Evolutionary conservation across 2,329 filamentous ascomycete species (phyloP), one percentile per base, ranked within the genome.

Genomic region (Curvularia sp.): DNA sequence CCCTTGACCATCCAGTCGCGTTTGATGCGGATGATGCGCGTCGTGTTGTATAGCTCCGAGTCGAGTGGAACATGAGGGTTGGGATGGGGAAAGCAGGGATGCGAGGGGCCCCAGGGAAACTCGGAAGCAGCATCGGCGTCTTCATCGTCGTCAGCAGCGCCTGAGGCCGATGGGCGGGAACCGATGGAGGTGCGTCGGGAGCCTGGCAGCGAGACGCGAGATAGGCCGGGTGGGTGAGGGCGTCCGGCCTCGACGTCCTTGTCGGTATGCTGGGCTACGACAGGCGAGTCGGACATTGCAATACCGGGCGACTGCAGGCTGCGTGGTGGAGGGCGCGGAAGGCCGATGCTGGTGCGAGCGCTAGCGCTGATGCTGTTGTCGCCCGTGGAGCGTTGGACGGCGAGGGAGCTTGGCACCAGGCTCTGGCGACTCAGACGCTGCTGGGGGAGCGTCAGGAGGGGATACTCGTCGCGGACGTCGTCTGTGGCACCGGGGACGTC

Each of bases 61-160:
- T 88, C 83, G 10, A 91, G 74, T 0, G 93, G 88, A 5, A 97
- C 94, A 76, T 99, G 93, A 0, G 93, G 91, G 72, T 98, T 98
- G 38, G 92, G 81, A 73, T 98, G 95, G 48, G 95, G 95, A 74
- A 89, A 98, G 77, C 95, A 99, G 4, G 95, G 94, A 75, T 99
- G 95, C 39, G 90, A 87, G 13, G 93, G 93, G 0, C 95, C 94
- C 95, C 95, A 99, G 77, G 92, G 87, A 50, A 92, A 87, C 61
- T 90, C 89, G 13, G 74, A 77, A 0, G 55, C 66, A 46, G 69
- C 69, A 59, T 76, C 74, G 54, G 51, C 68, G 32, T 74, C 70
- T 50, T 72, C 68, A 30, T 73, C 68, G 30, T 73, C 70, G 48
- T 73, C 77, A 47, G 88, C 53, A 25, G 19, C 53, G 7, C 43